Base-by-base conservation (phyloP, 768 basidiomycete genomes). In the Omphalotus guepiniiformis region DNA sequence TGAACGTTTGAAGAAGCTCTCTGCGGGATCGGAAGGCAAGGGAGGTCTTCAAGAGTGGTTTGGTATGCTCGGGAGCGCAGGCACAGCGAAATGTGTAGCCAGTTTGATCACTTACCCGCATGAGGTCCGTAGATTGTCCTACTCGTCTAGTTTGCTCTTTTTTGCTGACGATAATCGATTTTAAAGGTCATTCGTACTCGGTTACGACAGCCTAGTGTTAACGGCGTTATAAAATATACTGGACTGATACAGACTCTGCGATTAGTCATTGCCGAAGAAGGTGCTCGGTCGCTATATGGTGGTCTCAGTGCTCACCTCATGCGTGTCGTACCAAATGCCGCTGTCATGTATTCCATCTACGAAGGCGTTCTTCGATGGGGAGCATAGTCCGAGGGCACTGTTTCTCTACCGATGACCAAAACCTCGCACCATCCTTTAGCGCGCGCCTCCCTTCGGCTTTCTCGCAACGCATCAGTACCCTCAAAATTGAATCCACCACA, bases 71-170 rank as follows among this genome's bases (percentile, higher is more conserved):
- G 88, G 82, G 1, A 93, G 93, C 42, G 92, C 93, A 0, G 96
- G 94, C 5, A 81, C 85, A 12, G 93, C 96, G 5, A 99, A 99
- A 67, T 85, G 87, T 56, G 82, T 97, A 12, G 96, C 96, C 0
- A 93, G 85, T 56, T 66, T 97, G 29, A 90, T 98, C 57, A 98
- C 96, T 1, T 99, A 99, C 71, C 96, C 96, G 36, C 96, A 99
- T 57, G 95, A 99, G 77, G 95, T 93, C 45, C 47, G 80, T 67
- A 4, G 35, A 13, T 22, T 43, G 18, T n/a, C 11, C 21, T 21
- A 46, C 30, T n/a, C n/a, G n/a, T n/a, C n/a, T n/a, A n/a, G n/a
- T n/a, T n/a, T n/a, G n/a, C n/a, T n/a, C n/a, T n/a, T 42, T 39
- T 11, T 37, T 18, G 47, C 11, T 1, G 12, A 1, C 36, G 39